These are phyloP conservation scores for Cenchrus purpureus DNA, from an alignment of 176 grass and related monocot genomes.

Conservation along the genomic window DNA sequence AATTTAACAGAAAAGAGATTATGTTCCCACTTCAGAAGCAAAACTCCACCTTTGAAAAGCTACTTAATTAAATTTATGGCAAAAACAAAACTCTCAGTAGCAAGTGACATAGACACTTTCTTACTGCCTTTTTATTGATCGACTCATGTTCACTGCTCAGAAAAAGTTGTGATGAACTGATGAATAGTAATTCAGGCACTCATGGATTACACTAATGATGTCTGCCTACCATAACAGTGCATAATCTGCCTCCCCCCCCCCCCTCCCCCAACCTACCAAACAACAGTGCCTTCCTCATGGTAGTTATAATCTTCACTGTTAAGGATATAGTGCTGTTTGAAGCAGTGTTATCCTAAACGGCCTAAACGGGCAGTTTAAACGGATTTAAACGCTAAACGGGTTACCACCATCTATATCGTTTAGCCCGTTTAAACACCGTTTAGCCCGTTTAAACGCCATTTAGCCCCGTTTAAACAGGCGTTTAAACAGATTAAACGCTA, in stretches of 20 bases:
- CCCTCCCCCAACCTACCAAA: background rate
- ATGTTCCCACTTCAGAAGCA: conserved; percentile 15
- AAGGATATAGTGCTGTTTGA: background rate
- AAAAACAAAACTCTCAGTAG: background rate
- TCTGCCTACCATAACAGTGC: background rate
- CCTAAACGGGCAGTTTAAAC: too few relatives aligned
- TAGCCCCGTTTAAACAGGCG: too few relatives aligned
- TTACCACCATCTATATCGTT: too few relatives aligned
- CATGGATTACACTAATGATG: conserved; percentile 19
- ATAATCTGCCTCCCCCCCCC: background rate
- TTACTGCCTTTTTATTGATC: conserved; percentile 13
- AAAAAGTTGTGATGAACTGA: background rate
- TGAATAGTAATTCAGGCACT: background rate
- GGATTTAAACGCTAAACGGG: too few relatives aligned
- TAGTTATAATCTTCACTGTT: background rate
- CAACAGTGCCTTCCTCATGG: background rate
- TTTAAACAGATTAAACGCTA: too few relatives aligned
- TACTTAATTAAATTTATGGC: conserved; percentile 13
- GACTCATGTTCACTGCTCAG: background rate
- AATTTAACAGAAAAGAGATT: conserved; percentile 36
- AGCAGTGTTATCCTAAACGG: too few relatives aligned
- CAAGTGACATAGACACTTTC: conserved; percentile 15
- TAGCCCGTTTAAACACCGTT: too few relatives aligned
- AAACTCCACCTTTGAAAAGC: background rate
- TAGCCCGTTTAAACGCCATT: too few relatives aligned